Evolutionary conservation across 2,329 filamentous ascomycete genomes (phyloP).

Genomic region (Berkeleyomyces basicola): DNA sequence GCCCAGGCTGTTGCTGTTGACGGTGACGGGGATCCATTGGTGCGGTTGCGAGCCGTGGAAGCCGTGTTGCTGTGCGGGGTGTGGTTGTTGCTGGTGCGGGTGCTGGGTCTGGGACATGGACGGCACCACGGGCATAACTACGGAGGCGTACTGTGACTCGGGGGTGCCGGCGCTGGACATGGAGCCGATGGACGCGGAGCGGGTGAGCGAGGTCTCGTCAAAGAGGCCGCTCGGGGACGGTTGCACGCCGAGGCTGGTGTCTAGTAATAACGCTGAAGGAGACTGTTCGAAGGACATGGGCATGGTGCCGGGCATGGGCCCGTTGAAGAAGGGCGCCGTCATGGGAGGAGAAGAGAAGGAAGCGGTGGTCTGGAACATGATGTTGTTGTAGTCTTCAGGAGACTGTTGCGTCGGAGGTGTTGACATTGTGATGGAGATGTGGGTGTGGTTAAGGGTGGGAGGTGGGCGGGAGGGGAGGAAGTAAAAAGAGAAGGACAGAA

Average conservation of each 20-base stretch:
- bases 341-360: not conserved
- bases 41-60: conserved; percentile 32
- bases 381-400: not conserved
- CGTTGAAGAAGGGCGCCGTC: conserved; percentile 1
- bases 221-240: not conserved
- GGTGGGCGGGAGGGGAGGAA: not conserved
- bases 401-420: conserved; percentile 3
- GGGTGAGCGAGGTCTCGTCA: conserved; percentile 5
- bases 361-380: not conserved
- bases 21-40: conserved; percentile 31
- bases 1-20: not conserved
- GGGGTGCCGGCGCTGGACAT: conserved; percentile 5
- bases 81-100: conserved; percentile 1
- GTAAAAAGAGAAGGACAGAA: too few species aligned
- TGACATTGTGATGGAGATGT: not conserved
- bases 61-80: conserved; percentile 17
- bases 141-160: not conserved
- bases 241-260: not conserved
- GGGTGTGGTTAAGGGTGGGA: not conserved
- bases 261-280: not conserved
- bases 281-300: conserved; percentile 1
- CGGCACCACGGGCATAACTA: not conserved
- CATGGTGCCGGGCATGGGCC: conserved; percentile 1
- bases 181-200: conserved; percentile 7
- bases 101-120: not conserved